Percentiles rank a stretch among this genome's conserved stretches.
These are phyloP conservation scores for Pelargonium cotyledonis DNA, from an alignment of 441 rosid genomes.

Conservation along the genomic window DNA sequence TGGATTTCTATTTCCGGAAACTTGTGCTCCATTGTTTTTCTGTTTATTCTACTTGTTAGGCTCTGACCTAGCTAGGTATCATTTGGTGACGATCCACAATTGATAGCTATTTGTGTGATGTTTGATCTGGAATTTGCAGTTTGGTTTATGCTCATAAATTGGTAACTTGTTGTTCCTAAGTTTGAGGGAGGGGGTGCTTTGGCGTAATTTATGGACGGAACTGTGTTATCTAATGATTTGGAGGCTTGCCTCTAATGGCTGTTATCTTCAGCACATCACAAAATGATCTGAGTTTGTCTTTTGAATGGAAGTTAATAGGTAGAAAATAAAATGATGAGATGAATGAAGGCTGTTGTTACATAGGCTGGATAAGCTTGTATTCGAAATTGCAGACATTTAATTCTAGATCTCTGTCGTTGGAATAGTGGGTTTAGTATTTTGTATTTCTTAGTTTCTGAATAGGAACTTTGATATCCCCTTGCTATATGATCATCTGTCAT, in stretches of 20 bases:
- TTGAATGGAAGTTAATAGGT: neutral
- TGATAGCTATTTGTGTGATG: slow-evolving; percentile 1
- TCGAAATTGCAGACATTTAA: neutral
- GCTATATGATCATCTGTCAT: neutral
- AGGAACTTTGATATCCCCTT: neutral
- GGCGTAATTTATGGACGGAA: too few relatives aligned
- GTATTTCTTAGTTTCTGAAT: neutral
- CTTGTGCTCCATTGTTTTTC: neutral
- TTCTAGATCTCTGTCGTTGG: neutral
- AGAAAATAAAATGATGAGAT: too few relatives aligned
- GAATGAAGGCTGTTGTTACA: too few relatives aligned
- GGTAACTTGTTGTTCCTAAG: too few relatives aligned
- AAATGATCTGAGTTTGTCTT: neutral
- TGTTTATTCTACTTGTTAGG: neutral
- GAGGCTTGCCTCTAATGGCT: neutral
- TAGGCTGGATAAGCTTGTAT: neutral
- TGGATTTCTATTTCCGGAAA: too few relatives aligned
- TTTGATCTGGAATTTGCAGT: neutral
- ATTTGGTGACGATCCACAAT: neutral
- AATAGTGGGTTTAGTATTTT: too few relatives aligned
- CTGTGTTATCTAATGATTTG: neutral
- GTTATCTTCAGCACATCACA: neutral
- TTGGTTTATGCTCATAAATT: too few relatives aligned
- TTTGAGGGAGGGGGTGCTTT: too few relatives aligned
- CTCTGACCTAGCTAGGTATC: neutral